Evolutionary conservation across 169 alveolate genomes (phyloP).

Genomic region (Eimeria praecox): DNA sequence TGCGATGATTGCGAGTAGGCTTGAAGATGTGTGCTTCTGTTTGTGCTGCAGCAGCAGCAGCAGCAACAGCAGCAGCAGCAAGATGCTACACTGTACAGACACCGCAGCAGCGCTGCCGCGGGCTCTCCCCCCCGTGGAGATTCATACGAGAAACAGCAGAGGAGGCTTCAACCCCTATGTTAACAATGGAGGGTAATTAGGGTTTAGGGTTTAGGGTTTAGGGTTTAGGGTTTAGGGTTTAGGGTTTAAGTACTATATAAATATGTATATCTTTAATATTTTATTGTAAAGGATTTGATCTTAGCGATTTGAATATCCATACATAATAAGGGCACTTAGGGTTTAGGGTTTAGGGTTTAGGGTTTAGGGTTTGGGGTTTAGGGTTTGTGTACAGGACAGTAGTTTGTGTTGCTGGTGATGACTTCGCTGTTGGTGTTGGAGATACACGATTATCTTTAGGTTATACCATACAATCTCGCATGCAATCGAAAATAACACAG

Average conservation of each 20-base stretch:
- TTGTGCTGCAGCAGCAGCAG: not conserved
- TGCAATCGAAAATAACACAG: conserved; percentile 68
- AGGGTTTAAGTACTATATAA: too few species aligned
- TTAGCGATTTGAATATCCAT: too few species aligned
- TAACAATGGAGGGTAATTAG: conserved; percentile 74
- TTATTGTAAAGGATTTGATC: too few species aligned
- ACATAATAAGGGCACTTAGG: too few species aligned
- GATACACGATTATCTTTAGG: conserved; percentile 84
- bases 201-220: conserved; percentile 3
- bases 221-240: conserved; percentile 15
- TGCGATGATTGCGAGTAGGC: too few species aligned
- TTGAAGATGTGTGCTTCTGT: not conserved
- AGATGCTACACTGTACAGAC: not conserved
- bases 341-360: conserved; percentile 1
- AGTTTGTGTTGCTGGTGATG: conserved; percentile 80
- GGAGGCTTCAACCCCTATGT: conserved; percentile 76
- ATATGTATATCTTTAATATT: too few species aligned
- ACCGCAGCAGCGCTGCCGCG: not conserved
- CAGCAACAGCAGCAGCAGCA: too few species aligned
- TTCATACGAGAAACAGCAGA: not conserved
- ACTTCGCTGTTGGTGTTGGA: conserved; percentile 79
- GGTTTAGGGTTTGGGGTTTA: conserved; percentile 29
- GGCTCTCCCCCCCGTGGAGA: conserved; percentile 38
- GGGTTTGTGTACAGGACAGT: conserved; percentile 65
- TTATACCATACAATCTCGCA: conserved; percentile 78